Evolutionary conservation across 495 filamentous ascomycete genomes (phyloP), one percentile per base, ranked within the genome.

Genomic region (Penicillium paradoxum): DNA sequence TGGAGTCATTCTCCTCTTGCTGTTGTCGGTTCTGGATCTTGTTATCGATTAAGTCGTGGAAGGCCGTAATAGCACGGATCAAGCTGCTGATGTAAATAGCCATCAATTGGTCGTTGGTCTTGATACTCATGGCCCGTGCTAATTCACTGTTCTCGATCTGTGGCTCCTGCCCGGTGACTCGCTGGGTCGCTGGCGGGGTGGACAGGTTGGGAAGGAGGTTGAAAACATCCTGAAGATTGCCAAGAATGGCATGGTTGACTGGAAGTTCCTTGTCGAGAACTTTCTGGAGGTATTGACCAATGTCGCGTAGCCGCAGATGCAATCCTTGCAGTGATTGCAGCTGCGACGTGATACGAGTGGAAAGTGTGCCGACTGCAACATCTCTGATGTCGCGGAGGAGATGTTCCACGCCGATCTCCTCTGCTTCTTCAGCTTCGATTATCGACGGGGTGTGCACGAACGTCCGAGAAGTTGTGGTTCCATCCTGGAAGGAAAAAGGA

Each of bases 381-480:
- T 98, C 93, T 49, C 93, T 71, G 74, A 98, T 97, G 73, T 98
- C 93, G 65, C 93, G 88, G 56, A 98, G 84, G 34, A 98, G 83
- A 70, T 98, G 93, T 76, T 98, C 93, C 54, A 98, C 93, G 55
- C 93, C 93, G 55, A 98, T 98, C 71, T 98, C 93, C 73, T 98
- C 93, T 25, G 93, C 95, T 70, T 98, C 93, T 70, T 97, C 93
- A 45, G 93, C 93, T 73, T 97, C 93, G 75, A 98, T 98, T 72
- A 91, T 95, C 41, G 91, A 96, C 2, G 93, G 93, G n/a, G 92
- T 97, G 71, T 98, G 95, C 53, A 98, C 95, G 63, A 98, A 98
- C 45, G 93, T 98, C 70, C 90, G 95, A 57, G 90, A 84, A 57
- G 95, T 97, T 38, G 91, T 96, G 52, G 93, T 97, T 64, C 93